These are phyloP conservation scores for Fusarium continuum DNA, from an alignment of 2,329 filamentous ascomycete species.

Conservation along the genomic window DNA sequence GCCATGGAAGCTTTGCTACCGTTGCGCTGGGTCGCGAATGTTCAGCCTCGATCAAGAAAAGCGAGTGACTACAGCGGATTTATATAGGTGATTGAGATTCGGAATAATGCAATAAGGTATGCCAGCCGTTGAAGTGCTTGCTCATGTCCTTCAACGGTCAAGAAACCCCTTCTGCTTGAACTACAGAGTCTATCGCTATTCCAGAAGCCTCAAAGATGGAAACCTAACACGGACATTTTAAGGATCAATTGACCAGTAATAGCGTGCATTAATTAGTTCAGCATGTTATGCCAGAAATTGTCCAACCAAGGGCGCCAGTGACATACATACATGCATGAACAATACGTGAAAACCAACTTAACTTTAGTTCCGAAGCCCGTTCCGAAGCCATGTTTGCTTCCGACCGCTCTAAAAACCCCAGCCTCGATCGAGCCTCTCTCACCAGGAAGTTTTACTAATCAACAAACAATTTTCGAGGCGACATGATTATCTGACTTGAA, in stretches of 20 bases:
- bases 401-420: neutral
- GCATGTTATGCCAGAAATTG: neutral
- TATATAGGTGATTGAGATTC: too few species aligned
- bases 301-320: neutral
- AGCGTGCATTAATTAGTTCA: neutral
- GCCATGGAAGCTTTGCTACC: slow-evolving; percentile 7
- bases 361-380: neutral
- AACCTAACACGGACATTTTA: neutral
- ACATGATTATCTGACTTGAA: neutral
- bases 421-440: too few species aligned
- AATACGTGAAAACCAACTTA: slow-evolving; percentile 16
- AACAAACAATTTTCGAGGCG: neutral
- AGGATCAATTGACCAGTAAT: neutral
- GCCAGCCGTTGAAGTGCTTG: too few species aligned
- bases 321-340: too few species aligned
- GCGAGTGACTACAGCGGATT: too few species aligned
- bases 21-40: neutral
- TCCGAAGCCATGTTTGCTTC: slow-evolving; percentile 11
- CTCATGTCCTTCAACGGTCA: too few species aligned
- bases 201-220: too few species aligned
- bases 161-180: too few species aligned
- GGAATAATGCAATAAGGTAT: too few species aligned
- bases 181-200: too few species aligned
- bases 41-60: neutral
- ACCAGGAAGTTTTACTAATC: neutral